Conservation (phyloP, 2,329 filamentous ascomycete genomes). For the Alternaria sp. region DNA sequence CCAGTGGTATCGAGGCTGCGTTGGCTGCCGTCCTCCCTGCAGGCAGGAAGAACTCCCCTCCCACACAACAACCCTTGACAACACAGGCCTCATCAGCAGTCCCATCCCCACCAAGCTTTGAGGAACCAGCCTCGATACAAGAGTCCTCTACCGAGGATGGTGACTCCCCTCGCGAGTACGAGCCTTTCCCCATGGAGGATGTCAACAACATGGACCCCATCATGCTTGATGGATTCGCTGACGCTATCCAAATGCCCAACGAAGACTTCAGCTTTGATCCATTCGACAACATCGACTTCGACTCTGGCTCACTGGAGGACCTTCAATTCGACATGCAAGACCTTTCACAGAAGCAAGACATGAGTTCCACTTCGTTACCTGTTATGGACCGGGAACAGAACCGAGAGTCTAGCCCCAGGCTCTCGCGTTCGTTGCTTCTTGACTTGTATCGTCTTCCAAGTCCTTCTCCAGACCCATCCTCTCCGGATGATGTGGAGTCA, state of each 20-base stretch:
- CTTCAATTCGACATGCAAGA: slow-evolving; percentile 30
- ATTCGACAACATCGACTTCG: slow-evolving; percentile 38
- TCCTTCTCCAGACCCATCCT: slow-evolving; percentile 39
- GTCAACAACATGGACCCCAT: slow-evolving; percentile 30
- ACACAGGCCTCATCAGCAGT: slow-evolving; percentile 25
- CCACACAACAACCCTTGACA: slow-evolving; percentile 14
- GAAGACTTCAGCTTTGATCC: slow-evolving; percentile 35
- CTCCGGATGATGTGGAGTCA: slow-evolving; percentile 58
- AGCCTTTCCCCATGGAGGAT: slow-evolving; percentile 35
- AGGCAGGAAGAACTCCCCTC: slow-evolving; percentile 29
- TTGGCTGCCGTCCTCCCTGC: slow-evolving; percentile 45
- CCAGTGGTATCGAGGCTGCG: slow-evolving; percentile 41
- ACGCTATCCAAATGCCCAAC: slow-evolving; percentile 27
- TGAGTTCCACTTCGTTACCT: slow-evolving; percentile 15
- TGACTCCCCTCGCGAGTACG: slow-evolving; percentile 30
- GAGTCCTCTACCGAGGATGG: slow-evolving; percentile 37
- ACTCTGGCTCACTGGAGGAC: slow-evolving; percentile 26
- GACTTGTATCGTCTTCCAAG: slow-evolving; percentile 46
- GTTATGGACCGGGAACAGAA: slow-evolving; percentile 21
- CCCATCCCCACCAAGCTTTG: slow-evolving; percentile 26
- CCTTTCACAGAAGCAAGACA: slow-evolving; percentile 23
- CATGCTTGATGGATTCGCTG: slow-evolving; percentile 33
- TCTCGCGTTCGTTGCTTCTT: slow-evolving; percentile 48
- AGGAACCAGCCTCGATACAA: slow-evolving; percentile 21
- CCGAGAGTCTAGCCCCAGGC: slow-evolving; percentile 36